Base-by-base conservation (phyloP, 225 moss, liverwort and hornwort species). In the Lunularia cruciata region DNA sequence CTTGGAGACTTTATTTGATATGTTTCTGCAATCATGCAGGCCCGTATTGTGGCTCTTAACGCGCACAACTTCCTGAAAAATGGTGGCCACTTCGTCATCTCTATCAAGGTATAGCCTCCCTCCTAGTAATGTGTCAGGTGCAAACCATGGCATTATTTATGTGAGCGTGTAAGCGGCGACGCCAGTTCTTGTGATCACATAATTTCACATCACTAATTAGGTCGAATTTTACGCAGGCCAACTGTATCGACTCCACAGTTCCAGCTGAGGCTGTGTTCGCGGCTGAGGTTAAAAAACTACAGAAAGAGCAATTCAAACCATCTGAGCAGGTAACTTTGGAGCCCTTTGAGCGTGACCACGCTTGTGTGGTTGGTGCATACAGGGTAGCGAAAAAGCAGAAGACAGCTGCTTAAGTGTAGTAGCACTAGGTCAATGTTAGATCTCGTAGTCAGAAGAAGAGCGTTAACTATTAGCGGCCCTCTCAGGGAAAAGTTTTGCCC, bases 211-310 rank as follows among this genome's bases (percentile, higher is more conserved):
- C 42, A 1, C 22, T 1, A 22, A 0, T 27, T 28, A 33, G 11
- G 34, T 10, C 16, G 30, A 9, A 8, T 68, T 1, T 36, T 31
- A 18, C 48, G 0, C 70, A 86, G 86, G 95, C 88, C 0, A 95
- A 95, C 33, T 95, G 92, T 73, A 95, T 95, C 5, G 92, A 92
- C 70, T 95, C 90, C 0, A 95, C 95, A 0, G 85, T 95, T 12
- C 90, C 92, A 18, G 90, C 90, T 0, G 92, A 92, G 65, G 92
- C 95, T 0, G 92, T 92, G 0, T 95, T 95, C n/a, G 92, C 95
- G 1, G 14, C 89, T 0, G 92, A 95, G 67, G 88, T 95, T 23
- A 92, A 92, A 76, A 95, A 92, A 74, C 69, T 92, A 23, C 88
- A 89, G 46, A 86, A 92, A 54, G 95, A 92, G 75, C 88, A 92